Percentiles rank a stretch among this genome's conserved stretches.
phyloP scores from a whole-genome alignment of 148 eudicot genomes.

The Heliosperma pusillum region DNA sequence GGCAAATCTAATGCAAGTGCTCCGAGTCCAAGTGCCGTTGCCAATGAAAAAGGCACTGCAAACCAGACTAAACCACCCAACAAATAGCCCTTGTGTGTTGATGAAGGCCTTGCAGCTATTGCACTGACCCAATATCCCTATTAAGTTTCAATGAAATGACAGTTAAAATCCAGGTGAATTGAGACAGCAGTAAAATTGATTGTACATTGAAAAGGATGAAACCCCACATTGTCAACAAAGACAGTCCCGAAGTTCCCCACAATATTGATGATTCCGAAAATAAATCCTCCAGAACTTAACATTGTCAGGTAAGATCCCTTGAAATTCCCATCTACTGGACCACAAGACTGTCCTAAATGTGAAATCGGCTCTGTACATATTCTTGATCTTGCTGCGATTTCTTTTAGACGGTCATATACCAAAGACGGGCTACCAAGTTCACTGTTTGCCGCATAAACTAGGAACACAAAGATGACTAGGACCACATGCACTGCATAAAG shows the following conservation, averaged over 20 bases:
- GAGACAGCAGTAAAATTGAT: neutral
- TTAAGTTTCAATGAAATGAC: neutral
- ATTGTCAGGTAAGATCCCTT: conserved; percentile 87
- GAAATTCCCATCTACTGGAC: conserved; percentile 75
- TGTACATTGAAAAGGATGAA: neutral
- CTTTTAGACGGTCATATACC: conserved; percentile 64
- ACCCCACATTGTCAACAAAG: conserved; percentile 87
- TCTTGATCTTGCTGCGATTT: conserved; percentile 77
- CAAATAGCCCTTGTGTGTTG: conserved; percentile 94
- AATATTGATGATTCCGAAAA: conserved; percentile 90
- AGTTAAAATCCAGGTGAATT: neutral
- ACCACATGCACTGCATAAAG: conserved; percentile 73
- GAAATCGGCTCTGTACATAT: conserved; percentile 68
- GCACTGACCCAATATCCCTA: conserved; percentile 99
- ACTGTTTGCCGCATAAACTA: conserved; percentile 78
- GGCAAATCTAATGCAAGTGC: conserved; percentile 97
- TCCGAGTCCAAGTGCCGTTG: conserved; percentile 87
- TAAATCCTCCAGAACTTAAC: conserved; percentile 87
- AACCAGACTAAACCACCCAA: conserved; percentile 97
- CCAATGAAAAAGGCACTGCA: conserved; percentile 93
- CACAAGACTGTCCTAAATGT: conserved; percentile 79
- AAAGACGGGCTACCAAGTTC: conserved; percentile 84
- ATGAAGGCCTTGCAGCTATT: conserved; percentile 94
- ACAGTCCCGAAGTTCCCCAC: conserved; percentile 96
- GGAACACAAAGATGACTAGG: conserved; percentile 80